Conservation (phyloP, 1,284 basidiomycete species). For the Apiotrichum porosum region DNA sequence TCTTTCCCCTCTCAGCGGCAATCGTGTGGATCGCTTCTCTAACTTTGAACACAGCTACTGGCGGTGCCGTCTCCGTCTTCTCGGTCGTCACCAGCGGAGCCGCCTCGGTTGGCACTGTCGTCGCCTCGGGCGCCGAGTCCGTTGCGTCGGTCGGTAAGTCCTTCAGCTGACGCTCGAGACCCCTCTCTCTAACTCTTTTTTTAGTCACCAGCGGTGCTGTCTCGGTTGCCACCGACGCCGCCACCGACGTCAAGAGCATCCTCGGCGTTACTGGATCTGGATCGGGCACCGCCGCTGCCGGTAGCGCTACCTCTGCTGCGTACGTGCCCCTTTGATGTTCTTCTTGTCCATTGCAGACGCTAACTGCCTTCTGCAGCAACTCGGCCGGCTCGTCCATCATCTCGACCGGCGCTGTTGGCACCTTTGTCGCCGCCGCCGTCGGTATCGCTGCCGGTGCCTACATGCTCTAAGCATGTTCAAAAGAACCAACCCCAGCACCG, state of each 20-base stretch:
- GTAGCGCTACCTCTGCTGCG: slow-evolving; percentile 4
- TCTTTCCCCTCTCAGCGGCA: too few relatives aligned
- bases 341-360: too few relatives aligned
- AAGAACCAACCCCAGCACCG: background rate
- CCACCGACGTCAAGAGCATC: slow-evolving; percentile 1
- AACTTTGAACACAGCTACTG: too few relatives aligned
- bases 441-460: slow-evolving; percentile 12
- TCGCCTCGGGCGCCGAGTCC: background rate
- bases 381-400: slow-evolving; percentile 1
- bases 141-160: too few relatives aligned
- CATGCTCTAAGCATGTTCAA: slow-evolving; percentile 3
- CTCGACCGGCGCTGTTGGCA: slow-evolving; percentile 6
- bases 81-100: background rate
- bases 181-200: too few relatives aligned
- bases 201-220: background rate
- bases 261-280: too few relatives aligned
- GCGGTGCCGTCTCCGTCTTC: too few relatives aligned
- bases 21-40: too few relatives aligned
- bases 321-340: too few relatives aligned
- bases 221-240: background rate
- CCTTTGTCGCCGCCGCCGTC: slow-evolving; percentile 5
- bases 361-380: background rate
- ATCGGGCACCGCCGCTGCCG: background rate
- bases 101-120: background rate
- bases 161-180: too few relatives aligned